phyloP scores from a whole-genome alignment of 208 protist species.

The Leishmania guyanensis region DNA sequence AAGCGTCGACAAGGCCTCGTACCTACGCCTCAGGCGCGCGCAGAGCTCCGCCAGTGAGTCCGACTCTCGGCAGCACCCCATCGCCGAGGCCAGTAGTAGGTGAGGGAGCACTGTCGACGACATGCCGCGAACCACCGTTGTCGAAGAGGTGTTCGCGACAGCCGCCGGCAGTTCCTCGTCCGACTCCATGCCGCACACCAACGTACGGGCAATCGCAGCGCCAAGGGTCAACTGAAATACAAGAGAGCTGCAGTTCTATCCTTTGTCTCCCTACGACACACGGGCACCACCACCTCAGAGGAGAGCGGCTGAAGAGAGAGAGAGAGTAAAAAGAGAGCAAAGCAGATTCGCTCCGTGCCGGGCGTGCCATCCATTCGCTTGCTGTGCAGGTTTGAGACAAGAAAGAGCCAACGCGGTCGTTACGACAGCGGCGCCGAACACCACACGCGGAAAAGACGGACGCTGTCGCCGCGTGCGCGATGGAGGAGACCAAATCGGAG shows the following conservation, averaged over 20 bases:
- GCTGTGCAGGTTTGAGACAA: neutral
- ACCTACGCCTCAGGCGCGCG: slow-evolving; percentile 13
- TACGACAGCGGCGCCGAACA: neutral
- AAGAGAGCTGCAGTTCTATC: neutral
- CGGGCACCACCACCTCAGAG: neutral
- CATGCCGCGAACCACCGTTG: neutral
- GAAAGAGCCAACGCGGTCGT: neutral
- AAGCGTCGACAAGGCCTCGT: slow-evolving; percentile 33
- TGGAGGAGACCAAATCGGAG: neutral
- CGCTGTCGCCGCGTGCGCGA: neutral
- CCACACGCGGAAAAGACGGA: neutral
- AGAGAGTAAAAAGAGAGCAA: slow-evolving; percentile 5
- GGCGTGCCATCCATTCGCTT: neutral
- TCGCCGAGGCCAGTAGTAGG: neutral
- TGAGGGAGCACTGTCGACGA: neutral
- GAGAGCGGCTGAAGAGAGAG: neutral
- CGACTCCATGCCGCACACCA: slow-evolving; percentile 5
- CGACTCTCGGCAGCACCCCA: neutral
- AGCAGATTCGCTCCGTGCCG: neutral
- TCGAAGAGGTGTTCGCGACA: neutral
- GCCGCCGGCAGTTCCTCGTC: slow-evolving; percentile 28
- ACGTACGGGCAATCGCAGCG: neutral
- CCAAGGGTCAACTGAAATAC: neutral
- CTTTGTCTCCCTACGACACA: neutral
- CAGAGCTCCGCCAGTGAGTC: slow-evolving; percentile 10